Evolutionary conservation across 2,329 filamentous ascomycete species (phyloP), one percentile per base, ranked within the genome.

Genomic region (Byssochlamys sp.): DNA sequence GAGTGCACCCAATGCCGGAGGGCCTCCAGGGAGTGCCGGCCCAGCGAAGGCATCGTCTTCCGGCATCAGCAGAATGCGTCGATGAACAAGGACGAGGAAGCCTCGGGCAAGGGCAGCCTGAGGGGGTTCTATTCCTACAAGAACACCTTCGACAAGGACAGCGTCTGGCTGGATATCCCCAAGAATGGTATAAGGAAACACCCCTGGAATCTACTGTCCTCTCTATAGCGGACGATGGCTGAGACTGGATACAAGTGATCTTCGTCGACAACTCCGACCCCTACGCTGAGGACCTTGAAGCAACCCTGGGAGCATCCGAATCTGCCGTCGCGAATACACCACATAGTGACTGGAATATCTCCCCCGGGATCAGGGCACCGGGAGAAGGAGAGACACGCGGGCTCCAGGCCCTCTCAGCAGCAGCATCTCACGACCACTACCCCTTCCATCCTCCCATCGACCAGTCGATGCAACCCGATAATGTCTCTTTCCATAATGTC

Each of bases 1-100:
- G 69, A 78, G 39, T 86, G 84, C 66, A 78, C 80, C 33, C 82
- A 85, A 69, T 86, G 84, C 69, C 74, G 74, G 65, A 84, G 84
- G 69, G 83, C 81, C 4, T 79, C 78, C 53, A 77, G 84, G 63
- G 78, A 83, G 69, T 86, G 84, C 69, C 74, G 81, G 52, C 81
- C 81, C 26, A 83, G 81, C 65, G 82, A 83, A 60, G 83, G 82
- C 55, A 80, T 87, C 63, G 81, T 85, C 51, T 87, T 86, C 65
- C 81, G 84, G 57, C 84, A 87, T 69, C 84, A 87, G 66, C 84
- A 87, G 71, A 87, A 87, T 78, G 83, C 84, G 29, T 85, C 83
- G 24, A 84, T 86, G 83, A 86, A 86, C 59, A 78, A 80, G 53
- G 66, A 69, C 39, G 72, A 73, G 12, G 74, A 75, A 51, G 74